Evolutionary conservation across 345 rosid species (phyloP).

Genomic region (Streptanthus diversifolius): DNA sequence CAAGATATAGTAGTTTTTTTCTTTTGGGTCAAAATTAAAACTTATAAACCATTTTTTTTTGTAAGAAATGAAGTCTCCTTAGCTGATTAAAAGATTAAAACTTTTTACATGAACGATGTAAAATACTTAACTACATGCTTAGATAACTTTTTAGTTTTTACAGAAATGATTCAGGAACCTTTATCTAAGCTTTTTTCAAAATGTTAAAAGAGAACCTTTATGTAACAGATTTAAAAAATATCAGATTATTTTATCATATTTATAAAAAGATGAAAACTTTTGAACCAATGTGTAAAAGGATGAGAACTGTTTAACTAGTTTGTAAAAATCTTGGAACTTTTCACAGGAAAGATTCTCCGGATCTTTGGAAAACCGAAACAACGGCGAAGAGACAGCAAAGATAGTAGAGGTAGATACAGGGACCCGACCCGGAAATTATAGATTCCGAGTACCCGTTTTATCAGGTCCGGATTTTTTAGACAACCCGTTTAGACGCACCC

Average conservation of each 20-base stretch:
- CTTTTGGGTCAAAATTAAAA: background rate
- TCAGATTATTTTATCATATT: background rate
- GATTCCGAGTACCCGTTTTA: slow-evolving; percentile 47
- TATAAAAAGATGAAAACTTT: background rate
- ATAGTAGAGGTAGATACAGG: slow-evolving; percentile 80
- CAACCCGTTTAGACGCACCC: slow-evolving; percentile 40
- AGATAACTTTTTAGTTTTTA: background rate
- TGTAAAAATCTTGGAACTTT: slow-evolving; percentile 23
- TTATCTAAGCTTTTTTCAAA: background rate
- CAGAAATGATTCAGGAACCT: background rate
- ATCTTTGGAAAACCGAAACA: slow-evolving; percentile 41
- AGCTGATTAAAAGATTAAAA: background rate
- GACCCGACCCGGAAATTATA: slow-evolving; percentile 46
- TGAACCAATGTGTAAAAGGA: background rate
- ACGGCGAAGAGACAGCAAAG: slow-evolving; percentile 59
- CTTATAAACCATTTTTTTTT: no score
- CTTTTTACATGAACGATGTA: background rate
- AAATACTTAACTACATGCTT: background rate
- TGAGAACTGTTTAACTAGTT: background rate
- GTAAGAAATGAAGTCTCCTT: no score
- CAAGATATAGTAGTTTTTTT: background rate
- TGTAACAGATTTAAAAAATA: background rate
- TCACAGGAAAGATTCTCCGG: slow-evolving; percentile 68
- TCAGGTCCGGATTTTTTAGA: slow-evolving; percentile 45
- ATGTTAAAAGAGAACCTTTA: background rate